A percentile compares a stretch with the other conserved stretches of the same genome.
Evolutionary conservation across 768 basidiomycete genomes (phyloP).

Genomic region (Panus rudis): DNA sequence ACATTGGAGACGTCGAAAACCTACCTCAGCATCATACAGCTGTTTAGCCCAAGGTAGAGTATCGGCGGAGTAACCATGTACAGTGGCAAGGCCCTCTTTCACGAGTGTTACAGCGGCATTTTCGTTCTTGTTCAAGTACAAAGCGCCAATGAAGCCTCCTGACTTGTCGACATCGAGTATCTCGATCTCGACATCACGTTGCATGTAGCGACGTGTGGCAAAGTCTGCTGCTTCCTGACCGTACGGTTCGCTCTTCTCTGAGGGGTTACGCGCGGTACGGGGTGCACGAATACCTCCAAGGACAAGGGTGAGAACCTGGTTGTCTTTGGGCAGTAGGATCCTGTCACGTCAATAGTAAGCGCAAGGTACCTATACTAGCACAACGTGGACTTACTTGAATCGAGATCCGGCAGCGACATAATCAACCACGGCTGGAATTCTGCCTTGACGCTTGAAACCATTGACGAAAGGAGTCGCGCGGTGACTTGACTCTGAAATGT

Average conservation of each 20-base stretch:
- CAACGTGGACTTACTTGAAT: conserved; percentile 73
- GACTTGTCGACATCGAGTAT: conserved; percentile 89
- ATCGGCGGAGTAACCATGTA: conserved; percentile 87
- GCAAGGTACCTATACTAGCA: neutral
- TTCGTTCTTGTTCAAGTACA: conserved; percentile 79
- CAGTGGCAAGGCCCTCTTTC: conserved; percentile 80
- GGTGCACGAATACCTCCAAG: conserved; percentile 90
- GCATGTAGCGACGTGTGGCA: conserved; percentile 75
- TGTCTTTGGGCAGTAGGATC: conserved; percentile 83
- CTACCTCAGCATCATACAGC: conserved; percentile 78
- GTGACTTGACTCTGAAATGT: conserved; percentile 79
- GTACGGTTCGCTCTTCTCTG: conserved; percentile 86
- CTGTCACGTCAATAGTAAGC: conserved; percentile 28
- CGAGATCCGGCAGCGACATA: conserved; percentile 92
- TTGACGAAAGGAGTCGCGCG: conserved; percentile 86
- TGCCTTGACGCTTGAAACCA: conserved; percentile 84
- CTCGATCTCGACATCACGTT: conserved; percentile 91
- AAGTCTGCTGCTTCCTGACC: conserved; percentile 81
- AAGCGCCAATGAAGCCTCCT: conserved; percentile 88
- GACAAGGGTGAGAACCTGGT: conserved; percentile 88
- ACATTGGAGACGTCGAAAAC: conserved; percentile 6
- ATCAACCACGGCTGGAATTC: conserved; percentile 81
- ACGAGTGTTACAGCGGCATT: conserved; percentile 83
- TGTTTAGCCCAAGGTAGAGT: conserved; percentile 71
- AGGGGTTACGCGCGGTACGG: conserved; percentile 68